These are phyloP conservation scores for Alliaria petiolata DNA, from an alignment of 345 rosid species.

Conservation along the genomic window DNA sequence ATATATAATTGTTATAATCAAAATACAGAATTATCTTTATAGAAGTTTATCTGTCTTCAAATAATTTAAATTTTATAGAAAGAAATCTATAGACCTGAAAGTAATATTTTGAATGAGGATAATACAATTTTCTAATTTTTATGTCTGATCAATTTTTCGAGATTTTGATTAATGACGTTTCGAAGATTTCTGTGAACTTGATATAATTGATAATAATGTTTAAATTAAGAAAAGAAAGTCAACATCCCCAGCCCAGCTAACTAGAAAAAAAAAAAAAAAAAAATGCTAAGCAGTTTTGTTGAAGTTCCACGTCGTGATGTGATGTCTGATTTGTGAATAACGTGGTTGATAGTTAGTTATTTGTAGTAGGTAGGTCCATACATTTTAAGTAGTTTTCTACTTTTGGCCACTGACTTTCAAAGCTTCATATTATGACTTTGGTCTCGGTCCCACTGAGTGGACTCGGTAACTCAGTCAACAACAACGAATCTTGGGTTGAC, in stretches of 20 bases:
- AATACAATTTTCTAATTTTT: background rate
- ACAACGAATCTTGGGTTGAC: background rate
- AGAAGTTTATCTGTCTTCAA: background rate
- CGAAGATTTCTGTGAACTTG: no score
- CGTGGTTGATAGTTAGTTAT: background rate
- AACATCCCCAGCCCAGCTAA: no score
- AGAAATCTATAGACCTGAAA: background rate
- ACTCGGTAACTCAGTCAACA: conserved; percentile 20
- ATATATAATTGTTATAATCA: no score
- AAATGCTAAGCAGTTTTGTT: background rate
- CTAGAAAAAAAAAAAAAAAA: background rate
- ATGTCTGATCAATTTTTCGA: background rate
- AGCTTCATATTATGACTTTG: background rate
- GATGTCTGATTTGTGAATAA: background rate
- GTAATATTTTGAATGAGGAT: background rate
- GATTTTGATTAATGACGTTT: background rate
- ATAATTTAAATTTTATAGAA: background rate
- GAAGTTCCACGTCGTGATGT: background rate
- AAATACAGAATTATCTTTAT: no score
- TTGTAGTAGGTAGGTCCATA: background rate
- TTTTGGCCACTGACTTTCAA: background rate
- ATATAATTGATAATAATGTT: no score
- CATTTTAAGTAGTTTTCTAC: background rate
- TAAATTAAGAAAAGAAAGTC: no score
- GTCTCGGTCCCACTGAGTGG: background rate